Base-by-base conservation (phyloP, 2,329 filamentous ascomycete species). In the Polychaeton citri region DNA sequence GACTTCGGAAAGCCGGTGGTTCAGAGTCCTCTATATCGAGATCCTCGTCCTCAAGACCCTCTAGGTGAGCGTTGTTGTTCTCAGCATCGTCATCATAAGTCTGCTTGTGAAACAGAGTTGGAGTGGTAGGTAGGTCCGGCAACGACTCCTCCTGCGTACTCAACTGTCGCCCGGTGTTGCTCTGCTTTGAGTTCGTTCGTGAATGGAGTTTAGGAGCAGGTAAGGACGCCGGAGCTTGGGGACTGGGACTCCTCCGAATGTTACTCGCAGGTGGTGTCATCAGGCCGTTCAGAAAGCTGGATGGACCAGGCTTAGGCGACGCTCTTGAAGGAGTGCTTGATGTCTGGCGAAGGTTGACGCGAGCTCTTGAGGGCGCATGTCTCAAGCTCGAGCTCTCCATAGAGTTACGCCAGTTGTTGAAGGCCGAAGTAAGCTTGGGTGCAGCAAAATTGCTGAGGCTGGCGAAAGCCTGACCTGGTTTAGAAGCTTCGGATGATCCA, bases 371-470 rank as follows among this genome's bases (percentile, higher is more conserved):
- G 24, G 40, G 33, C 32, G 40, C 31, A 39, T 43, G 36, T 37
- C 47, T 51, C 32, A 56, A 37, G 2, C 51, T 42, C 16, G 57
- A 58, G 39, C 57, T 61, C 30, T 64, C 61, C 42, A 64, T 60
- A 17, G 71, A 74, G 55, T 81, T 88, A 35, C 87, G 79, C 88
- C 88, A 95, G 58, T 80, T 94, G 32, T 85, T 87, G 75, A 87
- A 93, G n/a, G 86, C 88, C n/a, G 86, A 85, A n/a, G 85, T 84
- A 17, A 94, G 81, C 20, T 85, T 78, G 3, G 87, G 88, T 2
- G 84, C 81, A 8, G 83, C 79, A 43, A 87, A 76, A 45, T 74
- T 76, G 32, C 87, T 77, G 20, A 83, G 74, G 32, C 80, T 79
- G 1, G 84, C 80, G 30, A 94, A 72, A 28, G 81, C 55, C 40